Conservation (phyloP, 2,329 filamentous ascomycete genomes). For the Didymella keratinophila region DNA sequence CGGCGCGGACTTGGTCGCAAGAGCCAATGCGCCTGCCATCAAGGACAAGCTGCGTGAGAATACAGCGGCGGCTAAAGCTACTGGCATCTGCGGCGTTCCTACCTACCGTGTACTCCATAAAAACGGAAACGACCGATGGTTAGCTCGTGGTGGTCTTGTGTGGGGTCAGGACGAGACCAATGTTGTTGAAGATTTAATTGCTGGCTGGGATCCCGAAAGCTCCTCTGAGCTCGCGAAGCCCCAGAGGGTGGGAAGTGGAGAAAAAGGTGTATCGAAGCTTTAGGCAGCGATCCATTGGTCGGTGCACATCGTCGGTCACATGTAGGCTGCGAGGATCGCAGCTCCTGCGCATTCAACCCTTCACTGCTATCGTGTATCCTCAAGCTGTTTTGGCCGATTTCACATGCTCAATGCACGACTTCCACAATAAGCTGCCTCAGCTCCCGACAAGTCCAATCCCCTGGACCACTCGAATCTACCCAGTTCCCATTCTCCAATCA, state of each 20-base stretch:
- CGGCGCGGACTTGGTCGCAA: conserved; percentile 34
- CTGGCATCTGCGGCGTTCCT: conserved; percentile 46
- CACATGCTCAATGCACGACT: not conserved
- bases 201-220: conserved; percentile 36
- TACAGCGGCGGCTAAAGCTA: conserved; percentile 43
- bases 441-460: not conserved
- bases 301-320: not conserved
- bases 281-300: not conserved
- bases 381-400: not conserved
- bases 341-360: not conserved
- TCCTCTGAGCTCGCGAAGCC: conserved; percentile 8
- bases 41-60: conserved; percentile 39
- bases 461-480: not conserved
- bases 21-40: conserved; percentile 32
- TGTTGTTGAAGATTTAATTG: conserved; percentile 47
- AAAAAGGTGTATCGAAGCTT: not conserved
- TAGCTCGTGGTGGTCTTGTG: conserved; percentile 34
- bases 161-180: conserved; percentile 49
- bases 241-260: not conserved
- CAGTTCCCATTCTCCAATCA: not conserved
- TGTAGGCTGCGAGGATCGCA: not conserved
- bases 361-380: not conserved
- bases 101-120: conserved; percentile 42
- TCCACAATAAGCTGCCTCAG: not conserved
- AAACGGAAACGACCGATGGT: conserved; percentile 20